phyloP scores from a whole-genome alignment of 495 filamentous ascomycete species.

The Aspergillus egyptiacus region DNA sequence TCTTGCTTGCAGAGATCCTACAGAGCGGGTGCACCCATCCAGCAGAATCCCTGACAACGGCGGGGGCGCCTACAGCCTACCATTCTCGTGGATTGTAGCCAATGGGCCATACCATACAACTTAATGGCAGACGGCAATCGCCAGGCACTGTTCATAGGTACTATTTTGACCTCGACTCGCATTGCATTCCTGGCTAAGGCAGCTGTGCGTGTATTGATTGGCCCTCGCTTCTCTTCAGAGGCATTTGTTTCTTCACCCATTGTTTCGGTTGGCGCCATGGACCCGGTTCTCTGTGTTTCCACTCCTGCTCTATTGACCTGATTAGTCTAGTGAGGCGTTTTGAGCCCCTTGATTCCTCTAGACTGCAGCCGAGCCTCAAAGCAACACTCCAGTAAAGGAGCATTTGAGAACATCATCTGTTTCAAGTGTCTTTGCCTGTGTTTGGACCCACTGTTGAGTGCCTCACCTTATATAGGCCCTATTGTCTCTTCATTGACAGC shows the following conservation, averaged over 20 bases:
- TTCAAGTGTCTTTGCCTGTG: neutral
- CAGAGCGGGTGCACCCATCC: neutral
- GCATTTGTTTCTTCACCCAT: constrained; percentile 1
- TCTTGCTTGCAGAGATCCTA: constrained; percentile 3
- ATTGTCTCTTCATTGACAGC: neutral
- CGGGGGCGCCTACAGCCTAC: constrained; percentile 7
- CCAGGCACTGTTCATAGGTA: constrained; percentile 2
- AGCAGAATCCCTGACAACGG: neutral
- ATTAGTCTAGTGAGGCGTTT: constrained; percentile 5
- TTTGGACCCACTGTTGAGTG: neutral
- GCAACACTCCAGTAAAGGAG: neutral
- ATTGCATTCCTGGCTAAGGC: neutral
- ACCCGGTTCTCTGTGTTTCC: constrained; percentile 8
- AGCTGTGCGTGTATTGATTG: constrained; percentile 12
- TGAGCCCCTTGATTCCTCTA: constrained; percentile 2
- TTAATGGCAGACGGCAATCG: constrained; percentile 5
- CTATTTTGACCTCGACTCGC: constrained; percentile 2
- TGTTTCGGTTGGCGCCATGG: constrained; percentile 13
- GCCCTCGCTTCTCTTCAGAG: constrained; percentile 10
- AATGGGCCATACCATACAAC: constrained; percentile 6
- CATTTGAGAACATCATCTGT: neutral
- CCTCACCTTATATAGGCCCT: neutral
- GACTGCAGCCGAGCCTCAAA: neutral
- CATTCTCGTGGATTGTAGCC: neutral
- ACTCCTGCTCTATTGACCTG: constrained; percentile 3